A percentile compares a stretch with the other conserved stretches of the same genome.
Evolutionary conservation across 305 asterid genomes (phyloP).

Genomic region (Solanum hybrid): DNA sequence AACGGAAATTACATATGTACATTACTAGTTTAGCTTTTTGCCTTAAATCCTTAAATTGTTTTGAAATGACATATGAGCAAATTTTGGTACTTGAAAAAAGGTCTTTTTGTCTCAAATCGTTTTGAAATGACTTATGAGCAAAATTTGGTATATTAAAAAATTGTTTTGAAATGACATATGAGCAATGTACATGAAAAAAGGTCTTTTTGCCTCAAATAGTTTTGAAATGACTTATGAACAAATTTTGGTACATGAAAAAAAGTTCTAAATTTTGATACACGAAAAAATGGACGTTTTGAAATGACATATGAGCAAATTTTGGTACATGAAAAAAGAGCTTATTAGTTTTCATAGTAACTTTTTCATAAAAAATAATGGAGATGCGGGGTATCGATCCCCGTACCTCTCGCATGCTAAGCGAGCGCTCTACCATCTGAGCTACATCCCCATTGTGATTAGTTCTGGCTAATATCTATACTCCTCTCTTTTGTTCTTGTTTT

Average conservation of each 20-base stretch:
- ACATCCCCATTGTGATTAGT: constrained; percentile 25
- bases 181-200: not conserved
- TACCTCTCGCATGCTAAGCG: constrained; percentile 99
- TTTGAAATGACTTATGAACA: not conserved
- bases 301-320: not conserved
- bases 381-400: constrained; percentile 92
- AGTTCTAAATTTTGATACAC: not conserved
- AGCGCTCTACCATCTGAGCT: constrained; percentile 99
- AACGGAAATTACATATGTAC: not conserved
- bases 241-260: not conserved
- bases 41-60: not conserved
- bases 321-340: not conserved
- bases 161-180: not conserved
- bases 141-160: not conserved
- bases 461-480: not conserved
- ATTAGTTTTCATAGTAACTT: not conserved
- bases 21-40: not conserved
- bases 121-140: not conserved
- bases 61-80: not conserved
- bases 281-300: not conserved
- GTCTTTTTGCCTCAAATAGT: not conserved
- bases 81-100: not conserved
- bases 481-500: not conserved
- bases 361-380: constrained; percentile 28
- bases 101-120: not conserved